Evolutionary conservation across 345 rosid genomes (phyloP).

Genomic region (Odontarrhena argentea): DNA sequence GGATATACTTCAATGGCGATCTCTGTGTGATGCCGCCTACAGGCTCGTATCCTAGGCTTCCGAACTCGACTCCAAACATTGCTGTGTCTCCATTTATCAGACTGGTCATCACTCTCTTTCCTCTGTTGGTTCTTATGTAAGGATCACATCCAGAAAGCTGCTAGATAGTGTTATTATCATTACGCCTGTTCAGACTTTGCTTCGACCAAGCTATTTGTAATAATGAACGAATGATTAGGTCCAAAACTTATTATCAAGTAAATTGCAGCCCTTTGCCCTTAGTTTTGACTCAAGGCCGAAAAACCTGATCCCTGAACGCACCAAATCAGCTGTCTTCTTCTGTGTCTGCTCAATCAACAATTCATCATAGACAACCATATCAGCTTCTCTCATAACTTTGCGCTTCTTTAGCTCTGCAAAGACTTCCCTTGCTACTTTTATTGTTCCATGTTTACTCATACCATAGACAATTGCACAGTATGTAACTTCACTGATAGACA

Average conservation of each 20-base stretch:
- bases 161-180: no score
- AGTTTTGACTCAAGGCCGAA: constrained; percentile 88
- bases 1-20: constrained; percentile 88
- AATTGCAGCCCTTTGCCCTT: constrained; percentile 66
- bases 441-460: constrained; percentile 73
- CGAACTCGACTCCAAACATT: constrained; percentile 52
- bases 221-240: no score
- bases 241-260: constrained; percentile 40
- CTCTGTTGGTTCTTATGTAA: constrained; percentile 47
- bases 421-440: constrained; percentile 76
- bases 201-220: no score
- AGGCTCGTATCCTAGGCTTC: constrained; percentile 80
- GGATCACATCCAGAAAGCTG: constrained; percentile 12
- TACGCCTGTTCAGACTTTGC: no score
- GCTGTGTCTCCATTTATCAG: constrained; percentile 28
- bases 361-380: constrained; percentile 72
- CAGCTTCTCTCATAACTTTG: constrained; percentile 64
- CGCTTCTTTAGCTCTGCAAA: constrained; percentile 56
- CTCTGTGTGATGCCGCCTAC: constrained; percentile 90
- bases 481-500: constrained; percentile 54
- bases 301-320: constrained; percentile 71
- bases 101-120: constrained; percentile 40
- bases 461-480: constrained; percentile 73
- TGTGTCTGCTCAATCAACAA: constrained; percentile 73
- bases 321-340: constrained; percentile 84